phyloP scores from a whole-genome alignment of 176 grass and related monocot genomes.

The maize (Zea mays) region Zm-B73-REFERENCE-NAM-5.0 NC_050101.1:71856001-71856500 shows the following conservation, averaged over 20 bases:
- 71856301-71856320: conserved; percentile 36
- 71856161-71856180: background rate
- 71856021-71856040: conserved; percentile 52
- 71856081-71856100: conserved; percentile 39
- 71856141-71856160: background rate
- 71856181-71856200: background rate
- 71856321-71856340: conserved; percentile 41
- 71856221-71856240: conserved; percentile 50
- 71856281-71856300: conserved; percentile 35
- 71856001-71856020: conserved; percentile 62
- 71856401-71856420: no score
- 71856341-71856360: conserved; percentile 55
- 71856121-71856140: background rate
- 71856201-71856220: conserved; percentile 40
- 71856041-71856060: conserved; percentile 70
- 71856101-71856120: background rate
- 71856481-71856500: no score
- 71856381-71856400: background rate
- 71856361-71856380: background rate
- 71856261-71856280: background rate
- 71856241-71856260: background rate
- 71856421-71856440: no score
- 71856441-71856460: no score
- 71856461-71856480: no score
- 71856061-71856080: conserved; percentile 65